These are phyloP conservation scores for Fusarium compactum DNA, from an alignment of 2,329 filamentous ascomycete genomes.

Conservation along the genomic window DNA sequence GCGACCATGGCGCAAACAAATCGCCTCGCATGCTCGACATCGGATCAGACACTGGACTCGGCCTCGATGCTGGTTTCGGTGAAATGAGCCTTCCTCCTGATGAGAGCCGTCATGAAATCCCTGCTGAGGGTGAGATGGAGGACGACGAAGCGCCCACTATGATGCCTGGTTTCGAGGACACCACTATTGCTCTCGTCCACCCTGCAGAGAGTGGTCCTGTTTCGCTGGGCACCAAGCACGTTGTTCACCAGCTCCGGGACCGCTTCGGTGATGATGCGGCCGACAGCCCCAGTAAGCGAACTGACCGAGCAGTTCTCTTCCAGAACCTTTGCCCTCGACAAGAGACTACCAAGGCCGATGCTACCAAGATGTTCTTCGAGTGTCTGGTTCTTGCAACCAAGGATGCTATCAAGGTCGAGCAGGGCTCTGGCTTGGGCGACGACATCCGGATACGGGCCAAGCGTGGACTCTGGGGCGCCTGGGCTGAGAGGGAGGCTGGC, in stretches of 20 bases:
- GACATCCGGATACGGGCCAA: slow-evolving; percentile 89
- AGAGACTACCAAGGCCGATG: slow-evolving; percentile 85
- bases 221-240: slow-evolving; percentile 92
- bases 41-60: slow-evolving; percentile 72
- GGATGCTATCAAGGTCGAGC: slow-evolving; percentile 97
- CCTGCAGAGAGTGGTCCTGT: slow-evolving; percentile 88
- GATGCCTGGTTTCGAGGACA: slow-evolving; percentile 80
- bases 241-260: slow-evolving; percentile 92
- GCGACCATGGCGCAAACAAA: slow-evolving; percentile 73
- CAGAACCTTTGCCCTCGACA: slow-evolving; percentile 89
- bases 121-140: slow-evolving; percentile 65
- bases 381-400: slow-evolving; percentile 95
- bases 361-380: slow-evolving; percentile 99
- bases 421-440: slow-evolving; percentile 80
- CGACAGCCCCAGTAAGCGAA: slow-evolving; percentile 76
- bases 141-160: slow-evolving; percentile 57
- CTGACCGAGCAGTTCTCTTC: slow-evolving; percentile 83
- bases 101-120: slow-evolving; percentile 73
- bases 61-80: slow-evolving; percentile 60
- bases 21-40: slow-evolving; percentile 74
- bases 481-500: slow-evolving; percentile 84
- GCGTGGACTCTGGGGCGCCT: slow-evolving; percentile 94
- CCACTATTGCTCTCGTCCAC: slow-evolving; percentile 79
- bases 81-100: slow-evolving; percentile 68
- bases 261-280: slow-evolving; percentile 82